These are phyloP conservation scores for Arachnomyces sp. DNA, from an alignment of 2,329 filamentous ascomycete genomes.

Conservation along the genomic window DNA sequence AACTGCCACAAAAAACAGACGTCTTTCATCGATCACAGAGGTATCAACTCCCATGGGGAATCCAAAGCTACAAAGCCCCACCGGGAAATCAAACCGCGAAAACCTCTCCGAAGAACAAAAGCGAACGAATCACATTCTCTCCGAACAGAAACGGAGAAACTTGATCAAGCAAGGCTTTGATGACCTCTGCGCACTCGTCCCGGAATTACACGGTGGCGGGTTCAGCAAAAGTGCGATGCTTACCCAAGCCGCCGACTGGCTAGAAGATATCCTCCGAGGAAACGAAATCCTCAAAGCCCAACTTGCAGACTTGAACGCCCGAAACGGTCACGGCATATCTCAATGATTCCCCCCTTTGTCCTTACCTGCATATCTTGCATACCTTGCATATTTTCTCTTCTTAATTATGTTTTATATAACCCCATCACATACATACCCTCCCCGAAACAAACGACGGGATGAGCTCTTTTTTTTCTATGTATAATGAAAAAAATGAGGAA, in stretches of 20 bases:
- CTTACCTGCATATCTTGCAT: constrained; percentile 18
- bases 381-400: constrained; percentile 7
- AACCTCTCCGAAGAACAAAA: constrained; percentile 72
- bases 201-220: constrained; percentile 63
- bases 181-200: constrained; percentile 68
- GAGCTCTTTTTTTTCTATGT: no score
- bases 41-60: constrained; percentile 31
- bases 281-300: constrained; percentile 56
- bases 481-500: no score
- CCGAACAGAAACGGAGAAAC: constrained; percentile 78
- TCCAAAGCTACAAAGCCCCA: constrained; percentile 18
- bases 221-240: constrained; percentile 80
- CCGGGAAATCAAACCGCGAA: constrained; percentile 39
- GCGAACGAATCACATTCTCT: constrained; percentile 76
- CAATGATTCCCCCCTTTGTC: constrained; percentile 19
- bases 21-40: constrained; percentile 11
- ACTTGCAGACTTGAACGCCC: constrained; percentile 41
- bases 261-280: constrained; percentile 63
- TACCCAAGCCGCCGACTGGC: constrained; percentile 65
- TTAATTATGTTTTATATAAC: not conserved
- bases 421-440: no score
- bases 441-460: no score
- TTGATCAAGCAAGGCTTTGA: constrained; percentile 77
- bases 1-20: constrained; percentile 5
- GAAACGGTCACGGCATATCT: constrained; percentile 30